Evolutionary conservation across 768 basidiomycete genomes (phyloP), one percentile per base, ranked within the genome.

Genomic region (Podaxis sp.): DNA sequence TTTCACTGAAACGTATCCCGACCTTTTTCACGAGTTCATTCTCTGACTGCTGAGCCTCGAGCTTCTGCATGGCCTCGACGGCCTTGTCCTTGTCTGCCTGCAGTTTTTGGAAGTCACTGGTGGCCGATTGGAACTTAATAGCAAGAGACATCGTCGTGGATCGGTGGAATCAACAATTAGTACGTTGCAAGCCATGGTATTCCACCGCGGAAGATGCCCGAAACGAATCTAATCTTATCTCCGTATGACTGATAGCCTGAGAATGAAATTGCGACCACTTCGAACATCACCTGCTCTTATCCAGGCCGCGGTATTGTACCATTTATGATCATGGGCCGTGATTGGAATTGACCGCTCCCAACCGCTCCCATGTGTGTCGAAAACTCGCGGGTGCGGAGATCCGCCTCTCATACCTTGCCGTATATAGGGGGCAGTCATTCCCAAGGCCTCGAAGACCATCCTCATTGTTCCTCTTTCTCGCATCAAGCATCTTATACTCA

Each of bases 11-110:
- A 20, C 33, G 12, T 37, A 26, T 15, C 41, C 64, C 26, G 36
- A 90, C 96, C 84, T 96, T 93, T 73, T 93, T 87, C 50, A 98
- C 96, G 53, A 87, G 78, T 74, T 97, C 93, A 75, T 95, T 97
- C 77, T 98, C 96, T 5, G 89, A 88, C 49, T 90, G 76, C 72
- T 97, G 95, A 0, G 94, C 87, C 65, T 96, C 96, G n/a, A 98
- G 82, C 58, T 86, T 83, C 68, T 96, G 93, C 49, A 91, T 82
- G 13, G 87, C 88, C 66, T 95, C 93, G 40, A 99, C 89, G 3
- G 84, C 80, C 60, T 78, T 80, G 0, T 87, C 80, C 44, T 95
- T 77, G 64, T 96, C 93, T 2, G 75, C 70, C 71, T 97, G 94
- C 7, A 95, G 69, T 69, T 90, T 92, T 70, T 95, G 90, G 70